phyloP scores from a whole-genome alignment of 202 grass and related monocot genomes.

The Bolboschoenoplectus hybrid region DNA sequence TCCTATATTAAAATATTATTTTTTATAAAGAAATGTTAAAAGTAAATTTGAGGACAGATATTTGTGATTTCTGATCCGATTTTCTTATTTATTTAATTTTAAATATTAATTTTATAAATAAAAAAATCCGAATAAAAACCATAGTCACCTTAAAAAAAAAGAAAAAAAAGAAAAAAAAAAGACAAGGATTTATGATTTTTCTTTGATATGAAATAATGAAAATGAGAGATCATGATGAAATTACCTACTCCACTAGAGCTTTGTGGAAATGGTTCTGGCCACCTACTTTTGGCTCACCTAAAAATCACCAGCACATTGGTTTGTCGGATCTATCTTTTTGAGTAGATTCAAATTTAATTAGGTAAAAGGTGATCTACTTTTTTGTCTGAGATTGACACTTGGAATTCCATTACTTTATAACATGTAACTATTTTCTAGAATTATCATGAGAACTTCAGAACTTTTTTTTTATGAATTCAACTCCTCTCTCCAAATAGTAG shows the following conservation, averaged over 20 bases:
- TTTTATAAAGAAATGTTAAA: too few species aligned
- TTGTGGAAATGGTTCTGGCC: constrained; percentile 6
- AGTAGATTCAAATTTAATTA: background rate
- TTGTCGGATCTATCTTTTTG: background rate
- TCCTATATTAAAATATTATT: too few species aligned
- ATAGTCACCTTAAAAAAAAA: background rate
- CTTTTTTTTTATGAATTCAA: background rate
- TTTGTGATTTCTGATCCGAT: too few species aligned
- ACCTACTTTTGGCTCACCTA: background rate
- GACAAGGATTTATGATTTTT: background rate
- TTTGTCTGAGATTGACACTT: background rate
- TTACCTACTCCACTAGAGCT: constrained; percentile 10
- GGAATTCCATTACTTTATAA: background rate
- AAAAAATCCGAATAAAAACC: background rate
- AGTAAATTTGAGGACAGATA: too few species aligned
- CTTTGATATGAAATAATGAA: background rate
- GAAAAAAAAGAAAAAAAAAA: background rate
- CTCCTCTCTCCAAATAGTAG: background rate
- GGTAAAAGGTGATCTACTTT: background rate
- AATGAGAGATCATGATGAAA: background rate
- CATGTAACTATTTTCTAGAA: background rate
- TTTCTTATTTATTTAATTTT: too few species aligned
- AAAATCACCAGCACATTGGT: background rate
- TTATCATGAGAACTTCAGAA: background rate
- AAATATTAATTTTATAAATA: too few species aligned